Evolutionary conservation across 1,284 basidiomycete species (phyloP).

Genomic region (Naganishia liquefaciens): DNA sequence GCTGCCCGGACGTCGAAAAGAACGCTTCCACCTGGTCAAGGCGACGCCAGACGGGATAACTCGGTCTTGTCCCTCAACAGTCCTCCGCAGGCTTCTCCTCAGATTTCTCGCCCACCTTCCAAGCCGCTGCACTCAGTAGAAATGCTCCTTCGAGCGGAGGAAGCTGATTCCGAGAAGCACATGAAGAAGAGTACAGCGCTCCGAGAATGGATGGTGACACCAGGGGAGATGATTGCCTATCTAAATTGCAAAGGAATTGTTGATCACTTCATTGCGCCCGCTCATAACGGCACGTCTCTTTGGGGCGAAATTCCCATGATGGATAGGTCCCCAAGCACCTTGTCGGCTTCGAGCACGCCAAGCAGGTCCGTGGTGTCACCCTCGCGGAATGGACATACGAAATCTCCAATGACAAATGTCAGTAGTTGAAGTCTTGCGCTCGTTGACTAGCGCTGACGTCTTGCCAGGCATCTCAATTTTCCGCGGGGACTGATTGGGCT

Average conservation of each 20-base stretch:
- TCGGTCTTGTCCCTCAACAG: constrained; percentile 4
- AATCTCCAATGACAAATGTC: neutral
- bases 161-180: constrained; percentile 3
- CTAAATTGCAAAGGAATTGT: constrained; percentile 32
- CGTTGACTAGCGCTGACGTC: neutral
- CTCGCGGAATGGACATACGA: neutral
- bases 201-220: constrained; percentile 31
- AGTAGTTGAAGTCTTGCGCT: neutral
- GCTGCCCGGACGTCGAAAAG: neutral
- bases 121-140: constrained; percentile 25
- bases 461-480: neutral
- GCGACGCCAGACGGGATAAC: constrained; percentile 1
- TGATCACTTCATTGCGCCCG: constrained; percentile 31
- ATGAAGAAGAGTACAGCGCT: constrained; percentile 15
- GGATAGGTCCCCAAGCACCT: constrained; percentile 20
- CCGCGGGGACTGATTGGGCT: neutral
- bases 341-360: constrained; percentile 16
- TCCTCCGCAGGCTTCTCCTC: neutral
- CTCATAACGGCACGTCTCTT: neutral
- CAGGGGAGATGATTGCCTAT: constrained; percentile 30
- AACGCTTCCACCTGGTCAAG: neutral
- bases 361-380: constrained; percentile 12
- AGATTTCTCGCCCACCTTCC: neutral
- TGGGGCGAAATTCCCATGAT: constrained; percentile 24
- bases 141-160: constrained; percentile 13